Conservation (phyloP, 768 basidiomycete species). For the Mycena leptocephala region DNA sequence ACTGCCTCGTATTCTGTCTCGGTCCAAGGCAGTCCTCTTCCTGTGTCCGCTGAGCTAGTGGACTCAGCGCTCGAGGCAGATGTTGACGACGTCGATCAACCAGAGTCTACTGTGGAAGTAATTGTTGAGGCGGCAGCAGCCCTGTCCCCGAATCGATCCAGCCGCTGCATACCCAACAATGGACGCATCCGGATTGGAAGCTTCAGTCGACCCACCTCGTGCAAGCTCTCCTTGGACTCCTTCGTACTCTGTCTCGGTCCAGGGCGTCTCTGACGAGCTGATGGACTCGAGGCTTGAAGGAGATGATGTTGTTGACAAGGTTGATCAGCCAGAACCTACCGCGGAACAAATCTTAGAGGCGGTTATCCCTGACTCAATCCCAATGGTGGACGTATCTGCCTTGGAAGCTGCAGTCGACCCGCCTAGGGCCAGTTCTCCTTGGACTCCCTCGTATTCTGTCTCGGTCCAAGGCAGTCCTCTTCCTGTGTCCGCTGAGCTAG, state of each 20-base stretch:
- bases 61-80: background rate
- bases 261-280: constrained; percentile 44
- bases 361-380: background rate
- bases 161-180: background rate
- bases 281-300: background rate
- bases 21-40: constrained; percentile 54
- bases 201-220: constrained; percentile 3
- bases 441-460: constrained; percentile 62
- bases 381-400: background rate
- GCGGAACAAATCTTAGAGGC: background rate
- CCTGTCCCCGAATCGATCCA: background rate
- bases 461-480: constrained; percentile 46
- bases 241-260: constrained; percentile 59
- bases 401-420: background rate
- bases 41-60: background rate
- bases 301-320: background rate
- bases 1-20: constrained; percentile 60
- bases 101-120: background rate
- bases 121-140: background rate
- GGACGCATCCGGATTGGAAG: background rate
- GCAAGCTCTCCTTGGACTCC: constrained; percentile 52
- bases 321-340: background rate
- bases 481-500: background rate
- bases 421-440: constrained; percentile 33
- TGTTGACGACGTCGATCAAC: background rate